Evolutionary conservation across 176 grass and related monocot species (phyloP).

Genomic region (Paspalum notatum): DNA sequence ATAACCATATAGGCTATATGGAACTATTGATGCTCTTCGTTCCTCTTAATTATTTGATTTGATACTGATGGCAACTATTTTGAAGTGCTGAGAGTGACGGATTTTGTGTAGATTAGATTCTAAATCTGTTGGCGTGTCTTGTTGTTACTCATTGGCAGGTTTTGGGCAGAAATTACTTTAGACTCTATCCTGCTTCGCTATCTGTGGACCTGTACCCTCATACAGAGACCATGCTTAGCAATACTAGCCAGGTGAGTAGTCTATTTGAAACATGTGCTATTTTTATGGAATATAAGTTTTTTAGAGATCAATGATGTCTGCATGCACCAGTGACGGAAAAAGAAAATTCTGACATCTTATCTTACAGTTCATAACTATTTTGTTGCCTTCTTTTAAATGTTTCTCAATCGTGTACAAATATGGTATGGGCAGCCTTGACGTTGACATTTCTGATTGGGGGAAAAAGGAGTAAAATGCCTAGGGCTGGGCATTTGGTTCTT

Average conservation of each 20-base stretch:
- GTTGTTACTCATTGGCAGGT: slow-evolving; percentile 60
- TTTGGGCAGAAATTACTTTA: slow-evolving; percentile 90
- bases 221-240: slow-evolving; percentile 71
- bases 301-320: neutral
- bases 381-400: neutral
- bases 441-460: slow-evolving; percentile 7
- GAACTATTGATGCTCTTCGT: neutral
- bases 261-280: slow-evolving; percentile 18
- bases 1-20: neutral
- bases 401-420: slow-evolving; percentile 11
- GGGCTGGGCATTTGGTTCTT: no score
- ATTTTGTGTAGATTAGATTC: neutral
- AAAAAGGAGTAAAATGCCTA: no score
- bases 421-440: slow-evolving; percentile 4
- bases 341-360: neutral
- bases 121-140: slow-evolving; percentile 22
- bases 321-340: neutral
- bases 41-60: slow-evolving; percentile 23
- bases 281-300: neutral
- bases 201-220: slow-evolving; percentile 70
- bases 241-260: slow-evolving; percentile 78
- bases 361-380: slow-evolving; percentile 8
- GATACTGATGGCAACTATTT: neutral
- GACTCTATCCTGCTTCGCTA: slow-evolving; percentile 76
- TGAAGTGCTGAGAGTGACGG: neutral